Percentiles rank a stretch among this genome's conserved stretches.
These are phyloP conservation scores for Colletotrichum limetticola DNA, from an alignment of 2,329 filamentous ascomycete genomes.

Conservation along the genomic window DNA sequence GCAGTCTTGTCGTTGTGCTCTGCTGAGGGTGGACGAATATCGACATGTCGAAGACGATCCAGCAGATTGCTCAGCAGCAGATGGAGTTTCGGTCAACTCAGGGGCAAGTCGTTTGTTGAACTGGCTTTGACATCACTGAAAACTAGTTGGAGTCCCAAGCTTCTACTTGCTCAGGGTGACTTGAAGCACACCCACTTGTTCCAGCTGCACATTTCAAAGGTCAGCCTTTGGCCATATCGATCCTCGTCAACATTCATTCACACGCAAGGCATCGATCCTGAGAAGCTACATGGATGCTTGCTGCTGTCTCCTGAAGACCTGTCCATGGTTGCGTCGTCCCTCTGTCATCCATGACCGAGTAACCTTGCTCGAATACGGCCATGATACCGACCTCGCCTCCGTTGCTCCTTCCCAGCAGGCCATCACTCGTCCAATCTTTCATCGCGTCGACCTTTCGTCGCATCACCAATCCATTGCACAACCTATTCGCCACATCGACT, in stretches of 20 bases:
- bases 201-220: not conserved
- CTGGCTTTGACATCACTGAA: not conserved
- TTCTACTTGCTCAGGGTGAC: not conserved
- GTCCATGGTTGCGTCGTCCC: too few relatives aligned
- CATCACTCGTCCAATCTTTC: not conserved
- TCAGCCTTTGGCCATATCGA: not conserved
- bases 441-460: not conserved
- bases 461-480: not conserved
- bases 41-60: not conserved
- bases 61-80: not conserved
- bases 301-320: too few relatives aligned
- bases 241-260: not conserved
- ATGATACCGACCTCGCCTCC: not conserved
- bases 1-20: too few relatives aligned
- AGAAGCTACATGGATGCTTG: not conserved
- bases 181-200: not conserved
- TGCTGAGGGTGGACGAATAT: not conserved
- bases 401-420: not conserved
- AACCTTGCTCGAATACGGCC: not conserved
- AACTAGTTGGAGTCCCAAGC: not conserved
- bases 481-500: too few relatives aligned
- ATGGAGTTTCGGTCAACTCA: not conserved
- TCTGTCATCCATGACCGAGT: too few relatives aligned
- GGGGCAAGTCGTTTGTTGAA: not conserved
- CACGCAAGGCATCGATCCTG: not conserved